Evolutionary conservation across 257 asterid species (phyloP).

Genomic region (Fraxinus americana): DNA sequence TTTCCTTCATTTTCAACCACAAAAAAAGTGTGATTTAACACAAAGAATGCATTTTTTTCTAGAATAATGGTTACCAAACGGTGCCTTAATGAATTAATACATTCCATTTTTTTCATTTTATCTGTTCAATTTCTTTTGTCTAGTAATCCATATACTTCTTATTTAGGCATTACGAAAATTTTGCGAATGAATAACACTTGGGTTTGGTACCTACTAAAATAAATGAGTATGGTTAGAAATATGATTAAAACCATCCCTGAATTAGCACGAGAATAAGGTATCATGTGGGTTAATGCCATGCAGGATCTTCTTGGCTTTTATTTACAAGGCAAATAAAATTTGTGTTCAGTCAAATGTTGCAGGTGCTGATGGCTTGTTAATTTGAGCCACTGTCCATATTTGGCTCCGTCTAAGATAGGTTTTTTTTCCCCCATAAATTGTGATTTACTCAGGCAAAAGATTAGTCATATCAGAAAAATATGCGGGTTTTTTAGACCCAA

Average conservation of each 20-base stretch:
- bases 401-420: not conserved
- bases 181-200: not conserved
- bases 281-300: not conserved
- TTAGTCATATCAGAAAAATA: not conserved
- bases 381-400: not conserved
- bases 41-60: too few relatives aligned
- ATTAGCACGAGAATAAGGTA: not conserved
- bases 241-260: not conserved
- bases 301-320: not conserved
- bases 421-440: not conserved
- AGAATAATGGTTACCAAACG: too few relatives aligned
- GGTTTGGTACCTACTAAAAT: not conserved
- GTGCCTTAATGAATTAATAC: too few relatives aligned
- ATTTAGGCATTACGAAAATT: not conserved
- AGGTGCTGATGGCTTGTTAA: not conserved
- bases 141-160: not conserved
- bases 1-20: too few relatives aligned
- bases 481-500: not conserved
- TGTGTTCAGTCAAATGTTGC: not conserved
- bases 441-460: not conserved
- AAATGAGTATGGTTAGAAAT: not conserved
- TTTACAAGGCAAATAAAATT: not conserved
- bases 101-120: not conserved
- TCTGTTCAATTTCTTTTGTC: not conserved
- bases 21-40: too few relatives aligned